These are phyloP conservation scores for Erysimum cheiranthoides DNA, from an alignment of 345 rosid genomes.

Conservation along the genomic window DNA sequence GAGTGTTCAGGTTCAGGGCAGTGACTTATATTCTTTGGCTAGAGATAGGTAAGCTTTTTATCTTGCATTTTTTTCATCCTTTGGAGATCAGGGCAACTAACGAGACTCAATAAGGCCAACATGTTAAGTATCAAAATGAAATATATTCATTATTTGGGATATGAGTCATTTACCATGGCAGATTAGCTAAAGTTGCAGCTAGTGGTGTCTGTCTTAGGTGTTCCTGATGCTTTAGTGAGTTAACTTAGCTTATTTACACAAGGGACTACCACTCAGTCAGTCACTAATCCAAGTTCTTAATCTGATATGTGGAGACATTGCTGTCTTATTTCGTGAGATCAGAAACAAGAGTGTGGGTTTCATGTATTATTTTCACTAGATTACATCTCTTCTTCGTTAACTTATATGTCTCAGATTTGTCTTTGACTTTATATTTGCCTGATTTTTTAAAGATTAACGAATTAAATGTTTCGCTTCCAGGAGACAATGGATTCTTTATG, in stretches of 20 bases:
- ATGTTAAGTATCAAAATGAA: background rate
- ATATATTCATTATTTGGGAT: slow-evolving; percentile 31
- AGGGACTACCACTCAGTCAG: too few relatives aligned
- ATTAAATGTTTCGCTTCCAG: too few relatives aligned
- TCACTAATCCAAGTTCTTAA: background rate
- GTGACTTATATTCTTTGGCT: slow-evolving; percentile 68
- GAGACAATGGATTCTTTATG: too few relatives aligned
- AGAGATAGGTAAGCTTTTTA: slow-evolving; percentile 66
- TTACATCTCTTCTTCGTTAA: too few relatives aligned
- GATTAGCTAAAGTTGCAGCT: slow-evolving; percentile 69
- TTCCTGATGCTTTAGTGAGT: slow-evolving; percentile 94
- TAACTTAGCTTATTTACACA: slow-evolving; percentile 76
- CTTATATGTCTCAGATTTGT: too few relatives aligned
- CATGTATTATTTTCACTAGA: too few relatives aligned
- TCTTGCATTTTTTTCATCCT: background rate
- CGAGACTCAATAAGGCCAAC: background rate
- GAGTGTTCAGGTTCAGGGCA: slow-evolving; percentile 79
- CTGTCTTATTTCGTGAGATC: slow-evolving; percentile 12
- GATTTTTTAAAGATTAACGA: too few relatives aligned
- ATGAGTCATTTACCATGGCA: slow-evolving; percentile 42
- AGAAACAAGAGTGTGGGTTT: slow-evolving; percentile 86
- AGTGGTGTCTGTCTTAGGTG: slow-evolving; percentile 83
- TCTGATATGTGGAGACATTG: slow-evolving; percentile 1
- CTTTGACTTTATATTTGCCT: too few relatives aligned
- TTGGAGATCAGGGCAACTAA: background rate